Evolutionary conservation across 768 basidiomycete species (phyloP), one percentile per base, ranked within the genome.

Genomic region (Cystofilobasidium macerans): DNA sequence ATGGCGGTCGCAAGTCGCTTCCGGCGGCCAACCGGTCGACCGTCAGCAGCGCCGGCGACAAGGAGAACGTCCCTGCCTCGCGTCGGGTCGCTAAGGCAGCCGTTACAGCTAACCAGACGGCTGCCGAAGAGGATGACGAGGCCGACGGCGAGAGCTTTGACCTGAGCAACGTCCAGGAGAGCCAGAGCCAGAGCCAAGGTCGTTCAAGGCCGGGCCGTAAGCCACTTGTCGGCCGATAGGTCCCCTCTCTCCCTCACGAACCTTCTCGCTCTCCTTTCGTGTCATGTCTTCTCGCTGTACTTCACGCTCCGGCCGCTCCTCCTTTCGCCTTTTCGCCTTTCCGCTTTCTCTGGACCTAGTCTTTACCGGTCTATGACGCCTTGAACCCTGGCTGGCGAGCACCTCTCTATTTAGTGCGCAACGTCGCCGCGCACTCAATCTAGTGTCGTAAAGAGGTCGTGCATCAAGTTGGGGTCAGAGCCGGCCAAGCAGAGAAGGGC

Each of bases 151-250:
- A 54, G 51, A 54, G 51, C 51, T 54, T 54, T 38, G 33, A 35
- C 33, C 48, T 62, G 24, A 62, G 36, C 24, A n/a, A 47, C 13
- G 32, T 48, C 47, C 38, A 62, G 38, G 42, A 13, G 22, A 36
- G 36, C 40, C 35, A 43, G 24, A 33, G 22, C 35, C 57, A 33
- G 30, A 60, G 58, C 58, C 38, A 26, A 9, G 16, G 28, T 22
- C 40, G 58, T 11, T 6, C 51, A 8, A 43, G 18, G 26, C 16
- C 2, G 24, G 28, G 36, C 8, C 35, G 58, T 6, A 3, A 60
- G 35, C 58, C 40, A 11, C 24, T 60, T 11, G 40, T 45, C 40
- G 58, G 58, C 40, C 22, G 58, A 28, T 60, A 60, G 40, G n/a
- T n/a, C n/a, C n/a, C n/a, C n/a, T n/a, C n/a, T n/a, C n/a, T n/a